phyloP scores from a whole-genome alignment of 2,329 filamentous ascomycete species.

The Paramyrothecium sp. region DNA sequence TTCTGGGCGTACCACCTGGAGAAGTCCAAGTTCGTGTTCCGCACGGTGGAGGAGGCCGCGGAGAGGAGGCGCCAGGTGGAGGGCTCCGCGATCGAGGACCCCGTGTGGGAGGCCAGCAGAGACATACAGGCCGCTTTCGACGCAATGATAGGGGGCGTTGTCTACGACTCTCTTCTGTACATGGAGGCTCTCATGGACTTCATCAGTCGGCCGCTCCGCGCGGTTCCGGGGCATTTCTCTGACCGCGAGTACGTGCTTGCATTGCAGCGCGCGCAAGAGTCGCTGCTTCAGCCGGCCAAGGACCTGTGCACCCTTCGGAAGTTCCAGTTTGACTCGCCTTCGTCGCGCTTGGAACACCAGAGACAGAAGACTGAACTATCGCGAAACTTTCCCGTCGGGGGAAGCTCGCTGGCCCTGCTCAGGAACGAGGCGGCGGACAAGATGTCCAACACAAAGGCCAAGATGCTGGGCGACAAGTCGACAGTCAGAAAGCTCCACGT shows the following conservation, averaged over 20 bases:
- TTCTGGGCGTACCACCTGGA: constrained; percentile 2
- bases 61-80: background rate
- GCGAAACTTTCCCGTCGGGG: background rate
- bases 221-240: background rate
- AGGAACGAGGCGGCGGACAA: background rate
- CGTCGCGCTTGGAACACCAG: background rate
- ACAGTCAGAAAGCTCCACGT: background rate
- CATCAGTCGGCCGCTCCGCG: background rate
- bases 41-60: background rate
- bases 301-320: constrained; percentile 1
- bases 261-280: constrained; percentile 1
- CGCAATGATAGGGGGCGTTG: background rate
- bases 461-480: background rate
- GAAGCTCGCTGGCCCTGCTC: background rate
- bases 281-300: background rate
- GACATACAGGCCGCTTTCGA: background rate
- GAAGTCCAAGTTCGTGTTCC: background rate
- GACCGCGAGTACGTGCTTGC: constrained; percentile 1
- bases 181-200: constrained; percentile 3
- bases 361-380: background rate
- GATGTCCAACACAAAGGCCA: background rate
- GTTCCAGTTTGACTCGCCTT: background rate
- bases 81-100: background rate
- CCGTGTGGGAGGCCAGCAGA: background rate
- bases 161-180: background rate